A percentile compares a stretch with the other conserved stretches of the same genome.
Conservation (phyloP, 495 filamentous ascomycete genomes). For the Hyaloscypha finlandica region DNA sequence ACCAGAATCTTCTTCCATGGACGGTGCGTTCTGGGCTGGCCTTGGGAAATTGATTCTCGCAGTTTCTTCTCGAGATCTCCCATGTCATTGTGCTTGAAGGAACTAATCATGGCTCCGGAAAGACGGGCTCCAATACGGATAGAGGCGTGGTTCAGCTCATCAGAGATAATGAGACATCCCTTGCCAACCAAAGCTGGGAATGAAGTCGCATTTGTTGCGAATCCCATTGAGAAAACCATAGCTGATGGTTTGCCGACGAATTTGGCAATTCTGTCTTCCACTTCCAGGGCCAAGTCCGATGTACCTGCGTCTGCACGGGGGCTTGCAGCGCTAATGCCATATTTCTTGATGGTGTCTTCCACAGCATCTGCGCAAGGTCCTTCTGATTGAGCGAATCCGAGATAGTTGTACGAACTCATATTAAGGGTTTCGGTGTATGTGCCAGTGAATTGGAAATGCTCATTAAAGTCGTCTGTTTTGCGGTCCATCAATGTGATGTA, state of each 20-base stretch:
- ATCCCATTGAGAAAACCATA: conserved; percentile 99
- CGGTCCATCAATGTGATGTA: conserved; percentile 92
- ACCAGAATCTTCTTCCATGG: conserved; percentile 99
- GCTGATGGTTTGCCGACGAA: conserved; percentile 93
- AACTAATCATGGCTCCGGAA: conserved; percentile 89
- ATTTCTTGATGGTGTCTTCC: conserved; percentile 80
- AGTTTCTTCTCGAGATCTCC: conserved; percentile 78
- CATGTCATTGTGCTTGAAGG: conserved; percentile 99
- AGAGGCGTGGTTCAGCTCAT: conserved; percentile 96
- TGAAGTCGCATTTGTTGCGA: conserved; percentile 86
- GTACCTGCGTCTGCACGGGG: conserved; percentile 83
- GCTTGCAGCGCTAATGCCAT: conserved; percentile 79
- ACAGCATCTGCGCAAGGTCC: conserved; percentile 94
- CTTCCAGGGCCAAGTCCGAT: conserved; percentile 81
- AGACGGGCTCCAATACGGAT: conserved; percentile 93
- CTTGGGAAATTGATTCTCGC: conserved; percentile 90
- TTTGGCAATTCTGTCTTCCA: conserved; percentile 82
- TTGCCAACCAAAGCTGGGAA: conserved; percentile 91
- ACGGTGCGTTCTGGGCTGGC: conserved; percentile 92
- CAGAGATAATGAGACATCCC: conserved; percentile 89
- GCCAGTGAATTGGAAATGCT: conserved; percentile 81
- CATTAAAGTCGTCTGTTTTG: conserved; percentile 83
- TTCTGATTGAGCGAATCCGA: conserved; percentile 97
- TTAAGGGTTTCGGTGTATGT: conserved; percentile 95
- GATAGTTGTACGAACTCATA: conserved; percentile 98